These are phyloP conservation scores for Pestalotiopsis sp. DNA, from an alignment of 2,329 filamentous ascomycete species.

Conservation along the genomic window DNA sequence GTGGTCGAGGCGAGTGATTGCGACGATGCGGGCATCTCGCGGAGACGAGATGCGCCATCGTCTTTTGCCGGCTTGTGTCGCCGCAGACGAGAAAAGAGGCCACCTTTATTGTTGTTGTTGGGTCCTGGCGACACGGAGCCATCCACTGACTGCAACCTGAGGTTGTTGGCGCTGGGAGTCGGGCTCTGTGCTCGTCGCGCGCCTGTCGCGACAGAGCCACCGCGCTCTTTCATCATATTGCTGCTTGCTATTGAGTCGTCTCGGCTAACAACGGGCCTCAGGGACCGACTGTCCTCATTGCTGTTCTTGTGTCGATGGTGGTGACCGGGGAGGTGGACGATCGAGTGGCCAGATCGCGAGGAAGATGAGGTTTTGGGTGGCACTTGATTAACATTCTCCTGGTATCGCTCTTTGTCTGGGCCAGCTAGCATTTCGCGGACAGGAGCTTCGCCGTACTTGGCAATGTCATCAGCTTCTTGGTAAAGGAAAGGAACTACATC, in stretches of 20 bases:
- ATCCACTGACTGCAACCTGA: slow-evolving; percentile 52
- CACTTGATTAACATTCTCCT: slow-evolving; percentile 49
- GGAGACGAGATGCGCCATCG: slow-evolving; percentile 42
- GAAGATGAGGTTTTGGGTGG: slow-evolving; percentile 67
- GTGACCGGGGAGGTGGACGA: slow-evolving; percentile 68
- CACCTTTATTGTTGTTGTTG: slow-evolving; percentile 42
- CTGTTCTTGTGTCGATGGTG: slow-evolving; percentile 69
- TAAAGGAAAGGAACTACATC: slow-evolving; percentile 98
- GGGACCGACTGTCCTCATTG: slow-evolving; percentile 65
- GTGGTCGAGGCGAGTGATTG: slow-evolving; percentile 54
- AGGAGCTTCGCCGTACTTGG: slow-evolving; percentile 76
- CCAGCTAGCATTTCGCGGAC: slow-evolving; percentile 71
- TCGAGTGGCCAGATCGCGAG: slow-evolving; percentile 59
- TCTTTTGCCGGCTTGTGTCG: slow-evolving; percentile 60
- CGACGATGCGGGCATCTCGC: slow-evolving; percentile 54
- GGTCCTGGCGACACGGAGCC: slow-evolving; percentile 62
- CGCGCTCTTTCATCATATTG: slow-evolving; percentile 54
- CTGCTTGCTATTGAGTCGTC: slow-evolving; percentile 68
- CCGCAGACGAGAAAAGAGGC: slow-evolving; percentile 53
- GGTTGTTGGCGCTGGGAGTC: slow-evolving; percentile 73
- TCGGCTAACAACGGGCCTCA: slow-evolving; percentile 74
- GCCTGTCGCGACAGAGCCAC: slow-evolving; percentile 41
- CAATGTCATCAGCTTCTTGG: slow-evolving; percentile 81
- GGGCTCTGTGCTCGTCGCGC: slow-evolving; percentile 73
- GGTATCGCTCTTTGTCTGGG: slow-evolving; percentile 70